A percentile compares a stretch with the other conserved stretches of the same genome.
These are phyloP conservation scores for Fusarium miscanthi DNA, from an alignment of 2,329 filamentous ascomycete genomes.

Conservation along the genomic window DNA sequence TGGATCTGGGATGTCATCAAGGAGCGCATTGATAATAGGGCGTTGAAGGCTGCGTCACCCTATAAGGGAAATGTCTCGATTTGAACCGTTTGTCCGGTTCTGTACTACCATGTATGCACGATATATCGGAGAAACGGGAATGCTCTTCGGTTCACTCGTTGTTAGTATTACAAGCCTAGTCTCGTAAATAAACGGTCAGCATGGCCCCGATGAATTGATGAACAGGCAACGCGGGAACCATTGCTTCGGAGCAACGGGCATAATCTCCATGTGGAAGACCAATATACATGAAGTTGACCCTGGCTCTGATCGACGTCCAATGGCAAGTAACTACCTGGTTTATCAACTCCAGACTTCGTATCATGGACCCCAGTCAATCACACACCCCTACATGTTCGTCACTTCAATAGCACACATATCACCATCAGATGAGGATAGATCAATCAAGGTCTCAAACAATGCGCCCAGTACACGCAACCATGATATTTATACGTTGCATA, in stretches of 20 bases:
- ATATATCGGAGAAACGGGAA: neutral
- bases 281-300: neutral
- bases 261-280: neutral
- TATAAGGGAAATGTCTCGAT: conserved; percentile 4
- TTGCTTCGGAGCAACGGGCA: neutral
- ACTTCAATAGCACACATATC: neutral
- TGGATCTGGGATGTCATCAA: conserved; percentile 57
- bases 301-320: neutral
- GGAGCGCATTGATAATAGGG: conserved; percentile 47
- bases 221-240: neutral
- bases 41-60: conserved; percentile 10
- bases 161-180: neutral
- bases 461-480: conserved; percentile 12
- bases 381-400: neutral
- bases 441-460: neutral
- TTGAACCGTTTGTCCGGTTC: neutral
- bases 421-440: neutral
- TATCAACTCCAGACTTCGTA: neutral
- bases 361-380: neutral
- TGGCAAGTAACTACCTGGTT: neutral
- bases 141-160: neutral
- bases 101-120: neutral
- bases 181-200: neutral
- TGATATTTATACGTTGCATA: conserved; percentile 32
- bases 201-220: neutral